These are phyloP conservation scores for Tricholoma terreum DNA, from an alignment of 768 basidiomycete genomes.

Conservation along the genomic window DNA sequence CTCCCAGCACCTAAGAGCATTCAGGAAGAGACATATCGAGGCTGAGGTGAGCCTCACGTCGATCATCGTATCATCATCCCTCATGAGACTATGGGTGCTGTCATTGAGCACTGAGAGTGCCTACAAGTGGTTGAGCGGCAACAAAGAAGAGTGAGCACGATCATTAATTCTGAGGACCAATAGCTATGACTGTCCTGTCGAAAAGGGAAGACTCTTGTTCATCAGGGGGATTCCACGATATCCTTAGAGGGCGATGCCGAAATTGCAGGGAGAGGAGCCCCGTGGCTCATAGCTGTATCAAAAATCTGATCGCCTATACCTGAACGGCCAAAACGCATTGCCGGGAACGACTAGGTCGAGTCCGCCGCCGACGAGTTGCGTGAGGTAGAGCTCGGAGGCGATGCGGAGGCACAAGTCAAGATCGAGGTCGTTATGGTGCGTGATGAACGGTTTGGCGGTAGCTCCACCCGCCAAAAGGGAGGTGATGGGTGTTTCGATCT, in stretches of 20 bases:
- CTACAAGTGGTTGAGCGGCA: slow-evolving; percentile 53
- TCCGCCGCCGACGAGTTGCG: too few species aligned
- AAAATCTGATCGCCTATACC: slow-evolving; percentile 89
- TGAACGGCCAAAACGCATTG: slow-evolving; percentile 56
- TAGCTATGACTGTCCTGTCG: slow-evolving; percentile 61
- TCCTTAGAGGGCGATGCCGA: slow-evolving; percentile 62
- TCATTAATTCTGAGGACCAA: slow-evolving; percentile 45
- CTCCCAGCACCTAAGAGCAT: slow-evolving; percentile 68
- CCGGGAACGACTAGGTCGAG: too few species aligned
- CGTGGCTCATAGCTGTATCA: slow-evolving; percentile 48
- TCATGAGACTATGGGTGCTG: slow-evolving; percentile 44
- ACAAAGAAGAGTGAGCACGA: slow-evolving; percentile 30
- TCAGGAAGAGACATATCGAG: not conserved
- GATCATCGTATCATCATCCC: slow-evolving; percentile 83
- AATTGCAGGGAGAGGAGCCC: slow-evolving; percentile 57
- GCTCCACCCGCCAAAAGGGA: too few species aligned
- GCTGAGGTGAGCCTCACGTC: slow-evolving; percentile 42
- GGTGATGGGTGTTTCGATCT: too few species aligned
- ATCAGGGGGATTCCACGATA: slow-evolving; percentile 17
- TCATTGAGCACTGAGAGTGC: slow-evolving; percentile 60
- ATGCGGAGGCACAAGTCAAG: too few species aligned
- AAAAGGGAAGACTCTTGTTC: slow-evolving; percentile 38
- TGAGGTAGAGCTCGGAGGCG: too few species aligned
- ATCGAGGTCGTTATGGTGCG: too few species aligned
- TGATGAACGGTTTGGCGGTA: too few species aligned